Percentiles rank a stretch among this genome's conserved stretches.
phyloP scores from a whole-genome alignment of 306 rosid species.

The Vigna reflexopilosa region DNA sequence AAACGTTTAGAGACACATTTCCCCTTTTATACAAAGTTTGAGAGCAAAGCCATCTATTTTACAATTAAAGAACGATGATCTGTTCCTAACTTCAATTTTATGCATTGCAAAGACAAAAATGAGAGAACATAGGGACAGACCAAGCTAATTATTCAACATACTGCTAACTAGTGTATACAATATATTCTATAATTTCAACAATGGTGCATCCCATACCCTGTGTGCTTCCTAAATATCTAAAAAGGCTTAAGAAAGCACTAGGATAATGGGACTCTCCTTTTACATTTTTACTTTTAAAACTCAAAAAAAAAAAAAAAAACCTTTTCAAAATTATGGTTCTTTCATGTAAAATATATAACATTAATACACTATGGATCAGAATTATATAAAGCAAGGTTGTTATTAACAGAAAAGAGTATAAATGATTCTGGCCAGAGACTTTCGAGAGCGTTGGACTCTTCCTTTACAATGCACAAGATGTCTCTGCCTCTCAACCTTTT shows the following conservation, averaged over 20 bases:
- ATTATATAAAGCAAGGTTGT: background rate
- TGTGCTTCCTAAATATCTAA: background rate
- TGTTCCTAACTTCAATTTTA: background rate
- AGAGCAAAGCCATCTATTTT: background rate
- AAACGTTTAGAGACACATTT: background rate
- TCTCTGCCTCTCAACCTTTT: background rate
- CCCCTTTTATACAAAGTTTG: background rate
- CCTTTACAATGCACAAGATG: background rate
- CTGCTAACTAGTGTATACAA: background rate
- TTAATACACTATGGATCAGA: background rate
- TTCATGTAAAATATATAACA: background rate
- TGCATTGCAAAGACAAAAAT: background rate
- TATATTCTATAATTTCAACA: background rate
- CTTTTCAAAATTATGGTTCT: background rate
- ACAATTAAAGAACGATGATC: background rate
- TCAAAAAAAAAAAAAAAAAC: background rate
- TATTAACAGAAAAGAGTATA: background rate
- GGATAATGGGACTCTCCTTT: background rate
- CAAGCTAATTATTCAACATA: background rate
- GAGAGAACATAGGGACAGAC: background rate
- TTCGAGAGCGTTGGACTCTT: background rate
- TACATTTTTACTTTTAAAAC: background rate
- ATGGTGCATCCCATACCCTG: background rate
- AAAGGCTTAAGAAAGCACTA: background rate
- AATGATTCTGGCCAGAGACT: background rate